A percentile compares a stretch with the other conserved stretches of the same genome.
These are phyloP conservation scores for Trichoderma orchidacearum DNA, from an alignment of 495 filamentous ascomycete genomes.

Conservation along the genomic window DNA sequence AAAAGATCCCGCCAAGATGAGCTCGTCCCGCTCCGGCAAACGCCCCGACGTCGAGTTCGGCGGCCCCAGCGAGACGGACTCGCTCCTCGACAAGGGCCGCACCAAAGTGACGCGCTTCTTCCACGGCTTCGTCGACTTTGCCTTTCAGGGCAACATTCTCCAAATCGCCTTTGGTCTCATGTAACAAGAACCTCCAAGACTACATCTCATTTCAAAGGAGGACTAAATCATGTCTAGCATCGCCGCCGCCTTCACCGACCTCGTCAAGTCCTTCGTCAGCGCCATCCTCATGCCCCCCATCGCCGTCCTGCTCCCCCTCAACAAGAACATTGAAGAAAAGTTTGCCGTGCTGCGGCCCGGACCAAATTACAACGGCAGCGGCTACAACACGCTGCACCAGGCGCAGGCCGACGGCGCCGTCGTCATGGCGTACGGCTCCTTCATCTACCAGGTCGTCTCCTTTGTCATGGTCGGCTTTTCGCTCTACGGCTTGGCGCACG, in stretches of 20 bases:
- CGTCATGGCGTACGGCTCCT: slow-evolving; percentile 55
- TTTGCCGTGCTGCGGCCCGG: slow-evolving; percentile 53
- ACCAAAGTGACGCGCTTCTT: slow-evolving; percentile 29
- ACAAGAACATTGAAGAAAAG: slow-evolving; percentile 62
- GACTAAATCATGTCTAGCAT: slow-evolving; percentile 27
- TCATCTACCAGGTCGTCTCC: slow-evolving; percentile 51
- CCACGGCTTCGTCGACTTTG: slow-evolving; percentile 55
- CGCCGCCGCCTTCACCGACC: slow-evolving; percentile 56
- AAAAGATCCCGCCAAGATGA: neutral
- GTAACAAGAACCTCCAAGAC: slow-evolving; percentile 16
- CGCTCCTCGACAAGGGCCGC: slow-evolving; percentile 19
- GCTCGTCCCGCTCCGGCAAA: neutral
- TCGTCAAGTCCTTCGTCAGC: slow-evolving; percentile 59
- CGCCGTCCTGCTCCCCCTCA: slow-evolving; percentile 52
- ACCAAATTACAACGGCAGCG: slow-evolving; percentile 28
- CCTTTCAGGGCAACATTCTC: slow-evolving; percentile 60
- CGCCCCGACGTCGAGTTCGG: slow-evolving; percentile 17
- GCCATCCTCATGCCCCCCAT: slow-evolving; percentile 58
- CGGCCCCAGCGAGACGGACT: slow-evolving; percentile 17
- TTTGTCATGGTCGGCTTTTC: slow-evolving; percentile 53
- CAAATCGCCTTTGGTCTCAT: slow-evolving; percentile 67
- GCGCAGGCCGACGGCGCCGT: slow-evolving; percentile 59
- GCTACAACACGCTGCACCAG: slow-evolving; percentile 57
- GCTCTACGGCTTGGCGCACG: slow-evolving; percentile 50
- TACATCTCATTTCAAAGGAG: neutral